Conservation (phyloP, 2,329 filamentous ascomycete genomes). For the Colletotrichum sp. region DNA sequence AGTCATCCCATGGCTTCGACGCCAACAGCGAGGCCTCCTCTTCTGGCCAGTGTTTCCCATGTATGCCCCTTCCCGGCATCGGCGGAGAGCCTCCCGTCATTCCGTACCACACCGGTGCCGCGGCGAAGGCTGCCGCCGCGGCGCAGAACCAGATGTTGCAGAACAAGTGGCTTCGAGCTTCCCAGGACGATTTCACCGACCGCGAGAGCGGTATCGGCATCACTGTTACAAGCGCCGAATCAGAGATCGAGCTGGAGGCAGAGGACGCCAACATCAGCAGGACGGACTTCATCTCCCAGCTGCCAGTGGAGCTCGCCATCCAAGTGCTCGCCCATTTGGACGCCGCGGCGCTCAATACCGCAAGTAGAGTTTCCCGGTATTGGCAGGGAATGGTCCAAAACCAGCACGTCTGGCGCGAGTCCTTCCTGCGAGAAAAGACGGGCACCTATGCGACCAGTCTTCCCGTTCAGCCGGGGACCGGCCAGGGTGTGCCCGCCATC, state of each 20-base stretch:
- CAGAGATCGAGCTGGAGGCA: constrained; percentile 39
- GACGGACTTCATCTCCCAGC: constrained; percentile 61
- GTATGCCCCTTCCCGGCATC: constrained; percentile 51
- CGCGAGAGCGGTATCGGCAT: constrained; percentile 71
- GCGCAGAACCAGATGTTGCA: constrained; percentile 55
- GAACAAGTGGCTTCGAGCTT: constrained; percentile 47
- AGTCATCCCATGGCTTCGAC: constrained; percentile 49
- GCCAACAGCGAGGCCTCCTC: constrained; percentile 33
- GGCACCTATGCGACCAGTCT: constrained; percentile 63
- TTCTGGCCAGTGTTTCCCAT: constrained; percentile 21
- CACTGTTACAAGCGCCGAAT: constrained; percentile 49
- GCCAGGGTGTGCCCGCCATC: constrained; percentile 61
- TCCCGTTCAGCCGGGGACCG: constrained; percentile 56
- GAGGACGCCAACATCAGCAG: constrained; percentile 51
- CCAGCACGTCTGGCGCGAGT: constrained; percentile 68
- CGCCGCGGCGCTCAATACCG: constrained; percentile 52
- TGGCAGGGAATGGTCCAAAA: constrained; percentile 56
- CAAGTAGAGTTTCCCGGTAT: constrained; percentile 52
- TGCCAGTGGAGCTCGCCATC: constrained; percentile 65
- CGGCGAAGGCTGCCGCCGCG: constrained; percentile 65
- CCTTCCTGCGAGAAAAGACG: constrained; percentile 66
- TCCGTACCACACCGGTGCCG: constrained; percentile 63
- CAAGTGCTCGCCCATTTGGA: constrained; percentile 64
- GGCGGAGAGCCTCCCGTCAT: constrained; percentile 64
- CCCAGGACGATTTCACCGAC: constrained; percentile 55